phyloP scores from a whole-genome alignment of 441 rosid species.

The Mallotus repandus region DNA sequence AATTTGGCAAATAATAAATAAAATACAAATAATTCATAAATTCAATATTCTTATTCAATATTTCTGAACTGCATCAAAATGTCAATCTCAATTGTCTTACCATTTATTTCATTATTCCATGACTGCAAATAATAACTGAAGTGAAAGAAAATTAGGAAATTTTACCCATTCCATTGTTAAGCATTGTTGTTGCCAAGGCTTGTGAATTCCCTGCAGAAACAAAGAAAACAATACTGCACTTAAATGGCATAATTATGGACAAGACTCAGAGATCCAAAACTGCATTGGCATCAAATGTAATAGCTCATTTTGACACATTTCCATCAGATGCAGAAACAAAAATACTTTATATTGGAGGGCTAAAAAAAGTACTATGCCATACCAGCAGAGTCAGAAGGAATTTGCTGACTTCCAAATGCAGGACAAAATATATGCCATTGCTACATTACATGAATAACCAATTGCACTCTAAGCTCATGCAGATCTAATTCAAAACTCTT shows the following conservation, averaged over 20 bases:
- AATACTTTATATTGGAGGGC: background rate
- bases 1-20: no score
- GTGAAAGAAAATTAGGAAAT: background rate
- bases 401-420: background rate
- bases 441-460: background rate
- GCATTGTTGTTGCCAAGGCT: conserved; percentile 13
- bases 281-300: background rate
- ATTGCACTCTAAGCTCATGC: background rate
- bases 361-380: background rate
- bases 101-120: background rate
- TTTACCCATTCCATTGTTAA: conserved; percentile 21
- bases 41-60: no score
- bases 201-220: conserved; percentile 18
- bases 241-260: background rate
- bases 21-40: no score
- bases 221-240: background rate
- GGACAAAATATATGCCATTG: background rate
- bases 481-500: background rate
- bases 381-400: no score
- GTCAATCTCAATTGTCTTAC: background rate
- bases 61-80: no score
- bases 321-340: background rate
- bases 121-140: background rate
- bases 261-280: background rate
- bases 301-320: conserved; percentile 1